A percentile compares a stretch with the other conserved stretches of the same genome.
These are phyloP conservation scores for Aspergillus fischeri DNA, from an alignment of 2,329 filamentous ascomycete genomes.

Conservation along the genomic window DNA sequence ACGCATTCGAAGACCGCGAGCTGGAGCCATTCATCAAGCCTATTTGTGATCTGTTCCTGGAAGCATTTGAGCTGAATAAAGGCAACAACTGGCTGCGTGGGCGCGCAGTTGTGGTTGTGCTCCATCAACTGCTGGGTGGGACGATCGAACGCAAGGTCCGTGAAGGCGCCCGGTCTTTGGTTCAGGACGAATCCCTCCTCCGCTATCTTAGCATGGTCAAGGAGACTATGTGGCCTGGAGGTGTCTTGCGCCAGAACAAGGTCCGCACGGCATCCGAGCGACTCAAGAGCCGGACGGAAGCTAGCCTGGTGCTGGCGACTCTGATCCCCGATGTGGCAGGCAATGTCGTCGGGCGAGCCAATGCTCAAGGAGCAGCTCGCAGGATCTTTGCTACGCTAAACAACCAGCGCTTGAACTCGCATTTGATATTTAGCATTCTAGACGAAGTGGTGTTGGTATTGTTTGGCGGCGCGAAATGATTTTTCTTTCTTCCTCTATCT, in stretches of 20 bases:
- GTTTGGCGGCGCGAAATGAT: slow-evolving; percentile 44
- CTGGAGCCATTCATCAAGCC: slow-evolving; percentile 96
- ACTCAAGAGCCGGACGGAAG: slow-evolving; percentile 76
- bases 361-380: slow-evolving; percentile 84
- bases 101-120: slow-evolving; percentile 88
- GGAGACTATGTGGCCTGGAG: slow-evolving; percentile 72
- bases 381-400: slow-evolving; percentile 89
- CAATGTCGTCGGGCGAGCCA: slow-evolving; percentile 86
- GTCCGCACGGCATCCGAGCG: slow-evolving; percentile 69
- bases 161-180: slow-evolving; percentile 69
- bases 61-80: slow-evolving; percentile 88
- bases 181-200: slow-evolving; percentile 74
- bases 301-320: slow-evolving; percentile 81
- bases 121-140: slow-evolving; percentile 91
- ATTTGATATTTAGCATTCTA: slow-evolving; percentile 66
- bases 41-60: slow-evolving; percentile 95
- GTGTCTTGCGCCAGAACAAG: slow-evolving; percentile 45
- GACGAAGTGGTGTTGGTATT: slow-evolving; percentile 66
- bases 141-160: slow-evolving; percentile 95
- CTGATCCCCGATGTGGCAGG: slow-evolving; percentile 86
- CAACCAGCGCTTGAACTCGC: slow-evolving; percentile 78
- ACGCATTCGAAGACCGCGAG: slow-evolving; percentile 86
- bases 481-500: neutral
- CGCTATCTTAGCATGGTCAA: slow-evolving; percentile 71
- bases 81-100: slow-evolving; percentile 97